Conservation (phyloP, 1,284 basidiomycete species). For the Hemileccinum hortonii region DNA sequence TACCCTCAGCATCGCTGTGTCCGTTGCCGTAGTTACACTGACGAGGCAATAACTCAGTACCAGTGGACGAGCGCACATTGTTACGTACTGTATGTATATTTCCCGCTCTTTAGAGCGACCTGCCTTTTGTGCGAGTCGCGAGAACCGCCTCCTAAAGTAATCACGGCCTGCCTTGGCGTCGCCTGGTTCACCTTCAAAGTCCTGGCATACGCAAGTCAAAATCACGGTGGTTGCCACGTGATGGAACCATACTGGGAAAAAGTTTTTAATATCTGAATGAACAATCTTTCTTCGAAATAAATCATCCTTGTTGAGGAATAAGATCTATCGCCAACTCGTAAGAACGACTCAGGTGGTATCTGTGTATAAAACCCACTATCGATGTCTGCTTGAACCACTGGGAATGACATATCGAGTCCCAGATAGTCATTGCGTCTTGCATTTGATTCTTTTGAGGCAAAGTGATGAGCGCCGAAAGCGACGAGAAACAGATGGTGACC, state of each 20-base stretch:
- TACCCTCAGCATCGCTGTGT: conserved; percentile 86
- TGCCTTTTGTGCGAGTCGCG: conserved; percentile 77
- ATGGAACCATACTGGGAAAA: conserved; percentile 69
- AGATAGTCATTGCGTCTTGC: conserved; percentile 94
- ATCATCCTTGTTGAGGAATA: conserved; percentile 91
- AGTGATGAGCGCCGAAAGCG: conserved; percentile 4
- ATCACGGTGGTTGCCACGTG: neutral
- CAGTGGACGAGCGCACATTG: neutral
- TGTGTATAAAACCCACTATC: conserved; percentile 51
- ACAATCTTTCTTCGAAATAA: conserved; percentile 82
- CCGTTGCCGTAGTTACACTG: conserved; percentile 91
- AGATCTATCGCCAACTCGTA: conserved; percentile 55
- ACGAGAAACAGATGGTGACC: conserved; percentile 29
- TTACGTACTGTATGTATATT: conserved; percentile 85
- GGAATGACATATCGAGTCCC: conserved; percentile 91
- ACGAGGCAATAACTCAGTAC: conserved; percentile 1
- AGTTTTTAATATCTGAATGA: conserved; percentile 78
- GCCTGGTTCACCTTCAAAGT: conserved; percentile 70
- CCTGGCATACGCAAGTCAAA: conserved; percentile 41
- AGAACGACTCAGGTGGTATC: conserved; percentile 6
- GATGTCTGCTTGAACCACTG: conserved; percentile 93
- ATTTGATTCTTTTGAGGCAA: conserved; percentile 79
- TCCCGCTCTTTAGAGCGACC: conserved; percentile 82
- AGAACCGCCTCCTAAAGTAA: conserved; percentile 89
- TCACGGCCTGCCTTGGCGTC: conserved; percentile 77